These are phyloP conservation scores for Silene vulgaris DNA, from an alignment of 179 eudicot species.

Conservation along the genomic window DNA sequence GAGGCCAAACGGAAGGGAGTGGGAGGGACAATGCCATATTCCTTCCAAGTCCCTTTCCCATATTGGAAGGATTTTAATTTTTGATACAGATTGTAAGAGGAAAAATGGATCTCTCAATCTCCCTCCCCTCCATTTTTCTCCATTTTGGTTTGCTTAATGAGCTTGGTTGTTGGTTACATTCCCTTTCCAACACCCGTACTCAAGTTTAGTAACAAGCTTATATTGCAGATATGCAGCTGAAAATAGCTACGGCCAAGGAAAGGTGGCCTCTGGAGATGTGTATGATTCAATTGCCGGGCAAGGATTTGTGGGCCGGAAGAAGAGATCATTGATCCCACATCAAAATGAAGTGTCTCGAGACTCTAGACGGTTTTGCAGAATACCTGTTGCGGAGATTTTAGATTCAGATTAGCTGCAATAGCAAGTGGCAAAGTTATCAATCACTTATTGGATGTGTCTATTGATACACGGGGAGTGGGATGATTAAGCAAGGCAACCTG, in stretches of 20 bases:
- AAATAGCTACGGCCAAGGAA: constrained; percentile 28
- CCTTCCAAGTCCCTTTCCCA: too few species aligned
- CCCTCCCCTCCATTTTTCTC: too few species aligned
- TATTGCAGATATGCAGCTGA: constrained; percentile 52
- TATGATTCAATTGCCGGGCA: constrained; percentile 44
- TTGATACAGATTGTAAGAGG: too few species aligned
- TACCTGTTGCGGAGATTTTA: constrained; percentile 41
- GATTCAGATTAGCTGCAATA: constrained; percentile 50
- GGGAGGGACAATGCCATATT: too few species aligned
- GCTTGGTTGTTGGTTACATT: neutral
- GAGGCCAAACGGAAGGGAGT: too few species aligned
- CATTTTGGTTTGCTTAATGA: neutral
- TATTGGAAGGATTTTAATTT: too few species aligned
- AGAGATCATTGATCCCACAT: constrained; percentile 46
- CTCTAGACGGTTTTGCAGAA: constrained; percentile 48
- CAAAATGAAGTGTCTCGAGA: constrained; percentile 33
- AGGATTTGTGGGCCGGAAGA: constrained; percentile 58
- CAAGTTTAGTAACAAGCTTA: neutral
- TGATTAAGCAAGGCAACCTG: neutral
- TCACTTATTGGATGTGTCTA: neutral
- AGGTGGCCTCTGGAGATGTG: constrained; percentile 43
- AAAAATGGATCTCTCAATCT: too few species aligned
- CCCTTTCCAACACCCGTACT: neutral
- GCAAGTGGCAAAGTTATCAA: neutral
- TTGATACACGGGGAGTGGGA: neutral